These are phyloP conservation scores for Penicillium chermesinum DNA, from an alignment of 495 filamentous ascomycete genomes.

Conservation along the genomic window DNA sequence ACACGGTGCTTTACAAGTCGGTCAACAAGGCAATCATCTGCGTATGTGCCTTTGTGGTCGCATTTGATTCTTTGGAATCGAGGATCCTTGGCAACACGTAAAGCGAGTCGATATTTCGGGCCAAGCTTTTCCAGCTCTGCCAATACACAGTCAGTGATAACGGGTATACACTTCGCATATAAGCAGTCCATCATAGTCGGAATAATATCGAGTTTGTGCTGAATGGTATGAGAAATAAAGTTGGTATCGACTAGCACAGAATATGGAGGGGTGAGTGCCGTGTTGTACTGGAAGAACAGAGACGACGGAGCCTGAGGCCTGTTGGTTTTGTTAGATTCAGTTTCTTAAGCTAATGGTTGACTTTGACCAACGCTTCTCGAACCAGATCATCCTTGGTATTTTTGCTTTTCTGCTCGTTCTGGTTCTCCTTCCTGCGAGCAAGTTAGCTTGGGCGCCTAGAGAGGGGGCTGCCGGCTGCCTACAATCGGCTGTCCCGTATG, in stretches of 20 bases:
- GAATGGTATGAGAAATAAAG: constrained; percentile 87
- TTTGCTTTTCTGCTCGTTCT: constrained; percentile 50
- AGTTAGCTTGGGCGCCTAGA: constrained; percentile 44
- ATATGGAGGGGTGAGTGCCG: constrained; percentile 85
- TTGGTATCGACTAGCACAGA: constrained; percentile 84
- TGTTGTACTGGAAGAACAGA: constrained; percentile 95
- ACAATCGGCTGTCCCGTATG: constrained; percentile 24
- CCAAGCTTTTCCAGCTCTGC: constrained; percentile 91
- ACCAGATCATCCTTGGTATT: constrained; percentile 25
- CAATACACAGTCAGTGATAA: constrained; percentile 47
- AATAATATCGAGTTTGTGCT: constrained; percentile 81
- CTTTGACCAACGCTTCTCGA: constrained; percentile 34
- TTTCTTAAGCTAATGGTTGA: no score
- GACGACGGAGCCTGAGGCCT: constrained; percentile 69
- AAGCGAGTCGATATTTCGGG: constrained; percentile 78
- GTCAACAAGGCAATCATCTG: constrained; percentile 95
- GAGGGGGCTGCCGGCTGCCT: neutral
- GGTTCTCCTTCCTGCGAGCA: constrained; percentile 56
- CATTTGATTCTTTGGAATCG: constrained; percentile 79
- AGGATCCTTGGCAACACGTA: constrained; percentile 89
- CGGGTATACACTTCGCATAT: constrained; percentile 50
- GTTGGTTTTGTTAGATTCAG: no score
- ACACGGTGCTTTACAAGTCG: constrained; percentile 71
- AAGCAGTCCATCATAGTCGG: constrained; percentile 80
- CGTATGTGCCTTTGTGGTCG: constrained; percentile 85